Evolutionary conservation across 441 rosid genomes (phyloP).

Genomic region (Populus hybrid): DNA sequence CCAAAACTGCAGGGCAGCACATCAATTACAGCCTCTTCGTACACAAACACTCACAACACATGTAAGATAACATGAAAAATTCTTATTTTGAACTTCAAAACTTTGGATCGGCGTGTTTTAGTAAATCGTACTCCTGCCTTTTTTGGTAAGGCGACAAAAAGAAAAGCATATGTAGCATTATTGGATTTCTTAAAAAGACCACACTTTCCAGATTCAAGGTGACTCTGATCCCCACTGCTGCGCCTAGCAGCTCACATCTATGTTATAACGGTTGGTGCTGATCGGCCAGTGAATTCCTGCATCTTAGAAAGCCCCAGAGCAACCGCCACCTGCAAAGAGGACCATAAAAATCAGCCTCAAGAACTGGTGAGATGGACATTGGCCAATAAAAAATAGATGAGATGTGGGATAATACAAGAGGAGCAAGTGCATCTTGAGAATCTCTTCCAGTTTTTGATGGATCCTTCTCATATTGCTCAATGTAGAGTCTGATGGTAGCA

Average conservation of each 20-base stretch:
- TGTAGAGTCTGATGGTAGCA: constrained; percentile 92
- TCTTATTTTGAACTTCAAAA: constrained; percentile 26
- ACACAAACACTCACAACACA: background rate
- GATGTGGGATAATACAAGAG: constrained; percentile 51
- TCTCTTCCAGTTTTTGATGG: constrained; percentile 81
- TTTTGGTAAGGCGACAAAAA: background rate
- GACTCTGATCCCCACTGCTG: background rate
- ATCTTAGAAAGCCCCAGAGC: constrained; percentile 92
- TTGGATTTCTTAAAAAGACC: background rate
- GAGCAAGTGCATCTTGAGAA: constrained; percentile 84
- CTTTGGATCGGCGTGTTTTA: background rate
- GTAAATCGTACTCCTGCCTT: background rate
- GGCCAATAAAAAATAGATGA: background rate
- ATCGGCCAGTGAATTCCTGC: constrained; percentile 87
- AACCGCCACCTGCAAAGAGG: constrained; percentile 62
- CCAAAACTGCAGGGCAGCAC: background rate
- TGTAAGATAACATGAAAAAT: background rate
- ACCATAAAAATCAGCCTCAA: background rate
- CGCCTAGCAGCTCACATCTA: constrained; percentile 19
- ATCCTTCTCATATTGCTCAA: constrained; percentile 94
- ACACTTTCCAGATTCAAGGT: background rate
- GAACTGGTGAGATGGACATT: background rate
- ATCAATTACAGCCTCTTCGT: background rate
- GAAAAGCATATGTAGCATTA: background rate
- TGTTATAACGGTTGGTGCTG: constrained; percentile 91